A percentile compares a stretch with the other conserved stretches of the same genome.
phyloP scores from a whole-genome alignment of 306 rosid species.

The Trifolium fragiferum region DNA sequence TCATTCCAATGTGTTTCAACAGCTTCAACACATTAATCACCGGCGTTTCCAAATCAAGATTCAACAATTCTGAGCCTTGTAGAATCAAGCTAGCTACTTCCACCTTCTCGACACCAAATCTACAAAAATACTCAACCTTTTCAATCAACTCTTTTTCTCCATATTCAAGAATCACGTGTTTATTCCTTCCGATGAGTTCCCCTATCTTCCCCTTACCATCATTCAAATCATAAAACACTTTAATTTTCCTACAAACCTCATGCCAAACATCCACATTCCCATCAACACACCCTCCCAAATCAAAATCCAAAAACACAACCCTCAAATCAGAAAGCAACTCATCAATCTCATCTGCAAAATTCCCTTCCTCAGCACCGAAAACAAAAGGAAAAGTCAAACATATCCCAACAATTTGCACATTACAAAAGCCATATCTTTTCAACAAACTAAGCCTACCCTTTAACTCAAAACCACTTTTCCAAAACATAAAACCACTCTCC shows the following conservation, averaged over 20 bases:
- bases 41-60: conserved; percentile 51
- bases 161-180: conserved; percentile 52
- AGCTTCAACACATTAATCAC: conserved; percentile 61
- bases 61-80: conserved; percentile 55
- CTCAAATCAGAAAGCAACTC: conserved; percentile 58
- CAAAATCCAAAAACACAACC: conserved; percentile 55
- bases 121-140: conserved; percentile 57
- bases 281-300: conserved; percentile 57
- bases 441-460: conserved; percentile 51
- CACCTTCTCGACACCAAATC: conserved; percentile 59
- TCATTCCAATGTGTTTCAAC: conserved; percentile 65
- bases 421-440: conserved; percentile 57
- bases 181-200: conserved; percentile 55
- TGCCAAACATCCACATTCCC: conserved; percentile 67
- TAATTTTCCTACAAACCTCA: conserved; percentile 61
- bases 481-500: conserved; percentile 57
- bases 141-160: conserved; percentile 54
- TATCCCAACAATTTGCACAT: conserved; percentile 60
- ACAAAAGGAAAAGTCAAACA: conserved; percentile 77
- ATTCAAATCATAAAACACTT: conserved; percentile 66
- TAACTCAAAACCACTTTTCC: conserved; percentile 44
- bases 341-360: conserved; percentile 39
- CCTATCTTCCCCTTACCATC: conserved; percentile 51
- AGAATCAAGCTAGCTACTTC: conserved; percentile 63
- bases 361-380: conserved; percentile 48